Percentiles rank a stretch among this genome's conserved stretches.
phyloP scores from a whole-genome alignment of 768 basidiomycete species.

The Hortiboletus flavorubellus region DNA sequence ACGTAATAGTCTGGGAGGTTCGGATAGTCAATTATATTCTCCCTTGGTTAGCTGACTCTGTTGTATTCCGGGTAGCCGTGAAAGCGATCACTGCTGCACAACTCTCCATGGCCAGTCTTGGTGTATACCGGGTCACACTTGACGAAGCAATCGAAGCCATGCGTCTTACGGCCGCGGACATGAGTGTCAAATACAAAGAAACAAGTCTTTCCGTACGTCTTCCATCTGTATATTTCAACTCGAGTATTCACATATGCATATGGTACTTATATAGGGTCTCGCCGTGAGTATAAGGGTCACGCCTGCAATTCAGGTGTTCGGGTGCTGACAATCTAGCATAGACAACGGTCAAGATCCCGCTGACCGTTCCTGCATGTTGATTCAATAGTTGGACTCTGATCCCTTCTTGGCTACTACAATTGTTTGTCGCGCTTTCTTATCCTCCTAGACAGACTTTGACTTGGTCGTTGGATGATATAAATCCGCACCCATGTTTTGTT shows the following conservation, averaged over 20 bases:
- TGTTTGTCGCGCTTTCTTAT: neutral
- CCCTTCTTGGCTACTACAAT: neutral
- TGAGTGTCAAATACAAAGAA: constrained; percentile 95
- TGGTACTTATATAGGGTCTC: constrained; percentile 42
- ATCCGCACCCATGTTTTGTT: neutral
- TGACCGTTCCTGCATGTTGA: constrained; percentile 81
- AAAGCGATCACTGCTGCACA: constrained; percentile 94
- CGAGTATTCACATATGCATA: neutral
- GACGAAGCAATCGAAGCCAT: constrained; percentile 97
- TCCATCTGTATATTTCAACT: neutral
- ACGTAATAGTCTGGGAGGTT: constrained; percentile 83
- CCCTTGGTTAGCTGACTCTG: constrained; percentile 1
- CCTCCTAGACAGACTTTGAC: neutral
- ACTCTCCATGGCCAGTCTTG: constrained; percentile 88
- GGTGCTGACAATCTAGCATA: constrained; percentile 24
- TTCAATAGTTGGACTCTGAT: neutral
- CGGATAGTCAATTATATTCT: constrained; percentile 9
- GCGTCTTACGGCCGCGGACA: constrained; percentile 88
- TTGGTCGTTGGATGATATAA: neutral
- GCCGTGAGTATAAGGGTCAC: constrained; percentile 42
- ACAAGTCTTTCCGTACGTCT: constrained; percentile 80
- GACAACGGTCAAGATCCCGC: constrained; percentile 79
- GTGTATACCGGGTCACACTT: constrained; percentile 79
- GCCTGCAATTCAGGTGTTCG: neutral
- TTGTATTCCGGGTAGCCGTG: constrained; percentile 52